Percentiles rank a stretch among this genome's conserved stretches.
phyloP scores from a whole-genome alignment of 2,329 filamentous ascomycete species.

The Trichoderma sp. region DNA sequence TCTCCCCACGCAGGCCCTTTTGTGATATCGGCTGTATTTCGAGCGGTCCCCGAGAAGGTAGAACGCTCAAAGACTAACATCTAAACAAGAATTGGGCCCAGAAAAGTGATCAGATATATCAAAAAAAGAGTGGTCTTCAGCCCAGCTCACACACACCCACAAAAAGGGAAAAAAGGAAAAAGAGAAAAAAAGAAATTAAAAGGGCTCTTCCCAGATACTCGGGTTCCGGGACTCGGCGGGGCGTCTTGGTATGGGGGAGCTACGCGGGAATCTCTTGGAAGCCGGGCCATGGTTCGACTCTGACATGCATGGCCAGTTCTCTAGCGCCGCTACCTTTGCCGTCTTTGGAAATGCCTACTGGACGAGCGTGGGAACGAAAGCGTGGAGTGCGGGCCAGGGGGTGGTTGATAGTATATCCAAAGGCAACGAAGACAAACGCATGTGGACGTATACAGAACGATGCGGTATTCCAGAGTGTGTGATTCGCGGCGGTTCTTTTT shows the following conservation, averaged over 20 bases:
- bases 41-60: too few relatives aligned
- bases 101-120: neutral
- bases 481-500: neutral
- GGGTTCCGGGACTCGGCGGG: slow-evolving; percentile 15
- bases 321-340: slow-evolving; percentile 15
- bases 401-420: neutral
- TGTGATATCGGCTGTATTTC: neutral
- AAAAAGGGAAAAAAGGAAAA: neutral
- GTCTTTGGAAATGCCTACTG: neutral
- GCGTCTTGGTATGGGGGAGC: slow-evolving; percentile 2
- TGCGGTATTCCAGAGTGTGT: neutral
- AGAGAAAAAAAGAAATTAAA: neutral
- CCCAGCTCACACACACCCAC: neutral
- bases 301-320: slow-evolving; percentile 12
- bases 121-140: too few relatives aligned
- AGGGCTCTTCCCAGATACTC: neutral
- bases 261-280: neutral
- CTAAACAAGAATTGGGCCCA: neutral
- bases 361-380: neutral
- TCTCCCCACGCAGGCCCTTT: neutral
- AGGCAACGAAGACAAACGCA: neutral
- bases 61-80: neutral
- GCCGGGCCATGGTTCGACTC: slow-evolving; percentile 2
- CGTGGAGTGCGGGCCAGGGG: neutral
- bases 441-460: neutral